Conservation (phyloP, 352 stramenopile genomes). For the Phytophthora tentaculata region DNA sequence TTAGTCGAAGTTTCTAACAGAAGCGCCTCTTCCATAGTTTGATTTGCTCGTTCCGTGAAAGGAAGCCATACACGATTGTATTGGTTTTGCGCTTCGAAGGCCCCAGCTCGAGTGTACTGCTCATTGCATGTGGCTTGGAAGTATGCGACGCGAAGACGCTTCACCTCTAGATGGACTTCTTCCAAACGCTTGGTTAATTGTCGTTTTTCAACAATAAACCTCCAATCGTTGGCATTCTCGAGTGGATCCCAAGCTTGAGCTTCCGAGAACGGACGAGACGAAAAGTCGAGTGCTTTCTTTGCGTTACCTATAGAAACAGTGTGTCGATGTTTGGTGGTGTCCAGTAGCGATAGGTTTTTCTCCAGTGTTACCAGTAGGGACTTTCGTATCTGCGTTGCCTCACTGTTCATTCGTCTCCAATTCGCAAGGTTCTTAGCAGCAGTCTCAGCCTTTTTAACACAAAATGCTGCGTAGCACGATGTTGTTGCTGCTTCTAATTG, state of each 20-base stretch:
- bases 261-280: conserved; percentile 57
- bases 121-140: conserved; percentile 77
- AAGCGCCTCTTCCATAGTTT: conserved; percentile 34
- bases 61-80: conserved; percentile 46
- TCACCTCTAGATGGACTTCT: conserved; percentile 40
- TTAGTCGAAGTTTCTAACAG: conserved; percentile 39
- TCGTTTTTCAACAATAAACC: conserved; percentile 67
- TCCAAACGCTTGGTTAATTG: conserved; percentile 51
- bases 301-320: conserved; percentile 40
- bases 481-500: conserved; percentile 19
- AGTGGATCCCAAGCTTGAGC: conserved; percentile 79
- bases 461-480: conserved; percentile 34
- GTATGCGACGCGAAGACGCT: conserved; percentile 51
- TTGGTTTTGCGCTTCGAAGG: conserved; percentile 33
- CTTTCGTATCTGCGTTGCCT: conserved; percentile 48
- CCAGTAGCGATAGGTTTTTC: conserved; percentile 28
- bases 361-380: conserved; percentile 35
- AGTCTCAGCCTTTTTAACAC: conserved; percentile 17
- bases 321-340: conserved; percentile 30
- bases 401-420: conserved; percentile 48
- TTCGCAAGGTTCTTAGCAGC: conserved; percentile 39
- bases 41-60: conserved; percentile 23
- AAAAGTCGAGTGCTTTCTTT: conserved; percentile 58
- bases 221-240: conserved; percentile 86
- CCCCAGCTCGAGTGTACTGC: conserved; percentile 45